Conservation (phyloP, 352 stramenopile genomes). For the Globisporangium spinosum region DNA sequence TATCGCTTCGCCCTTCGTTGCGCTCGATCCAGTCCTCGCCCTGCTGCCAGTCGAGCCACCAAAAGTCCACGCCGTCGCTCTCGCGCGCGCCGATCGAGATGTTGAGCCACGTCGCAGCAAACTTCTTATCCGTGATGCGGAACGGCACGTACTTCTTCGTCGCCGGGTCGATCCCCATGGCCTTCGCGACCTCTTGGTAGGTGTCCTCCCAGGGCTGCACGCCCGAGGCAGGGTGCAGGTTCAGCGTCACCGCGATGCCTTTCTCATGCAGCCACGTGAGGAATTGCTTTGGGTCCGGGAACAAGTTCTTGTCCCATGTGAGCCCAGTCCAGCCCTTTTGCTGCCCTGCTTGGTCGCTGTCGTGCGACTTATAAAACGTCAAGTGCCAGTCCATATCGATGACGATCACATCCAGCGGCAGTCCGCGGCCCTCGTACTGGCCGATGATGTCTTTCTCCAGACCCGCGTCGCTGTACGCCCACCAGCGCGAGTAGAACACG, state of each 20-base stretch:
- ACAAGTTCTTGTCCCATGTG: constrained; percentile 47
- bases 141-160: constrained; percentile 34
- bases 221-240: constrained; percentile 49
- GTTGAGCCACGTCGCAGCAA: constrained; percentile 27
- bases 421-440: constrained; percentile 25
- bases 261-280: constrained; percentile 28
- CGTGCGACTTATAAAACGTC: constrained; percentile 38
- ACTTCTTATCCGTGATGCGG: constrained; percentile 32
- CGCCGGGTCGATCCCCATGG: constrained; percentile 33
- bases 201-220: constrained; percentile 39
- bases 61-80: constrained; percentile 41
- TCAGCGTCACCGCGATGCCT: constrained; percentile 34
- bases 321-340: constrained; percentile 43
- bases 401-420: constrained; percentile 52
- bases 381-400: constrained; percentile 67
- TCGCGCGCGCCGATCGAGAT: constrained; percentile 25
- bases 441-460: constrained; percentile 29
- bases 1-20: constrained; percentile 20
- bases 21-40: constrained; percentile 37
- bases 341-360: constrained; percentile 26
- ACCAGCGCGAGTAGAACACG: constrained; percentile 52
- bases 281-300: constrained; percentile 35
- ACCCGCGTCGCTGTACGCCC: constrained; percentile 38
- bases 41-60: constrained; percentile 68
- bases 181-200: constrained; percentile 26